These are phyloP conservation scores for Neurospora sp. DNA, from an alignment of 2,329 filamentous ascomycete genomes.

Conservation along the genomic window DNA sequence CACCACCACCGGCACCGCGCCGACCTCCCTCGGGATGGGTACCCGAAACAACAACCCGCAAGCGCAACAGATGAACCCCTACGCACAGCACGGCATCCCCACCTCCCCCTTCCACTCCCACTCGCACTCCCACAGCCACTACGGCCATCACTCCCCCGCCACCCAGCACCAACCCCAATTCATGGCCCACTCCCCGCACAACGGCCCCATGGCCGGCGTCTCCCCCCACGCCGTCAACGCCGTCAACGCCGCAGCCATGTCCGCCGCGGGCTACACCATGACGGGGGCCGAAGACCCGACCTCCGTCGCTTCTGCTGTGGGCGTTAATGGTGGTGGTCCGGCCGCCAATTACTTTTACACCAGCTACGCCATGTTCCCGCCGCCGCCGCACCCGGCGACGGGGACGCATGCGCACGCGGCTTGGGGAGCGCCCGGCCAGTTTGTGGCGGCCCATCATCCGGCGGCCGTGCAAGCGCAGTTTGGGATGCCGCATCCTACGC, in stretches of 20 bases:
- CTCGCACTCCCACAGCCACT: neutral
- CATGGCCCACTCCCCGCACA: neutral
- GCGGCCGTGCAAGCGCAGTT: neutral
- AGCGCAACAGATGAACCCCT: neutral
- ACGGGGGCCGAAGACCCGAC: neutral
- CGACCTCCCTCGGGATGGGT: conserved; percentile 1
- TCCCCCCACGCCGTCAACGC: neutral
- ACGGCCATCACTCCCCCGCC: neutral
- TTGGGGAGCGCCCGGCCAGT: neutral
- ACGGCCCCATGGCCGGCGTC: neutral
- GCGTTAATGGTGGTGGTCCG: neutral
- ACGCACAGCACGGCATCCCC: neutral
- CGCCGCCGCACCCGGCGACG: neutral
- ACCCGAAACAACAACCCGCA: neutral
- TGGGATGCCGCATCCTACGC: neutral
- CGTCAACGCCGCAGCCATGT: neutral
- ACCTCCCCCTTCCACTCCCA: neutral
- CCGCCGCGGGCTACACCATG: neutral
- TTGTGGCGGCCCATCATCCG: neutral
- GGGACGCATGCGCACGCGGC: neutral
- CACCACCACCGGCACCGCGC: conserved; percentile 1
- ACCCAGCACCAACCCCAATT: neutral
- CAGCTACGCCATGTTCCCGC: neutral
- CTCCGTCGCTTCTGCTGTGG: neutral
- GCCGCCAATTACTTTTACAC: neutral